Conservation (phyloP, 2,329 filamentous ascomycete species). For the Pseudonectria foliicola region DNA sequence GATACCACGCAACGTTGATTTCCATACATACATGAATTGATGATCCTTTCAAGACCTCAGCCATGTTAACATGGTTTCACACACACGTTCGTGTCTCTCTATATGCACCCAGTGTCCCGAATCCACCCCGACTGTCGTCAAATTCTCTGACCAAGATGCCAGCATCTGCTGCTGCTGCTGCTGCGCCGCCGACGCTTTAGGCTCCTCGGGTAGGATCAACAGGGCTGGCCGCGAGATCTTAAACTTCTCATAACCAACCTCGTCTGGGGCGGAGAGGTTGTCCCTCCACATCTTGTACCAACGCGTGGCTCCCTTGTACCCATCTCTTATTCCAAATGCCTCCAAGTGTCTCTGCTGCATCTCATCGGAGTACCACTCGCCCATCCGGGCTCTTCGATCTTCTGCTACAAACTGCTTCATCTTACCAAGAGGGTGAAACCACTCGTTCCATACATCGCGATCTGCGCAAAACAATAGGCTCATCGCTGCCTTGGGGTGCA, state of each 20-base stretch:
- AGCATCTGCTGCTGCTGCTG: conserved; percentile 20
- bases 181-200: conserved; percentile 8
- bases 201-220: conserved; percentile 16
- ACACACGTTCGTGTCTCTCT: conserved; percentile 20
- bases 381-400: conserved; percentile 14
- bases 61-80: conserved; percentile 17
- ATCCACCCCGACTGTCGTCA: conserved; percentile 30
- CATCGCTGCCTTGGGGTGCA: conserved; percentile 20
- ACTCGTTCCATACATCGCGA: conserved; percentile 15
- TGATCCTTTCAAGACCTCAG: background rate
- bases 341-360: conserved; percentile 18
- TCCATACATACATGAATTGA: too few species aligned
- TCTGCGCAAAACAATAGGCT: conserved; percentile 23
- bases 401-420: conserved; percentile 22
- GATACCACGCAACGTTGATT: background rate
- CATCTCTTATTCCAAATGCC: conserved; percentile 14
- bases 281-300: conserved; percentile 27
- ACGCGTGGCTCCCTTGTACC: conserved; percentile 23
- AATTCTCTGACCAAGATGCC: conserved; percentile 19
- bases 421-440: conserved; percentile 21
- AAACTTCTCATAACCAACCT: conserved; percentile 13
- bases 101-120: conserved; percentile 30
- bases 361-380: conserved; percentile 18
- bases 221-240: conserved; percentile 14
- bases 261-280: conserved; percentile 21